Percentiles rank a stretch among this genome's conserved stretches.
These are phyloP conservation scores for Ceratobasidium sp. DNA, from an alignment of 1,284 basidiomycete genomes.

Conservation along the genomic window DNA sequence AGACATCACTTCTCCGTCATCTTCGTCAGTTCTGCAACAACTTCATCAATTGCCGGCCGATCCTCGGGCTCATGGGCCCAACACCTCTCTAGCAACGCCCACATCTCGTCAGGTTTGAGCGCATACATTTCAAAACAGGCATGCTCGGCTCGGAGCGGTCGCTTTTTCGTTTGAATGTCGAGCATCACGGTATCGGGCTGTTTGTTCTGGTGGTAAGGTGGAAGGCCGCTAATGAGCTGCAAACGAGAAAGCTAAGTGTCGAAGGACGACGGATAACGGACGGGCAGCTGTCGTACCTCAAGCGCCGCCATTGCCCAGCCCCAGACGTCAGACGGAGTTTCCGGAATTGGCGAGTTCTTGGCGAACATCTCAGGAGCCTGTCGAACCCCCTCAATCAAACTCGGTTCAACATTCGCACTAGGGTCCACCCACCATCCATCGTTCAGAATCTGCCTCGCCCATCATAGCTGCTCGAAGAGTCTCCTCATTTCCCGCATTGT, in stretches of 20 bases:
- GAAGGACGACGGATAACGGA: no score
- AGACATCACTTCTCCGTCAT: no score
- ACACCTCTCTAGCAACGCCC: conserved; percentile 32
- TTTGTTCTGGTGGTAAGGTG: conserved; percentile 7
- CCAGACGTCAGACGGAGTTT: conserved; percentile 35
- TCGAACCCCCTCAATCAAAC: neutral
- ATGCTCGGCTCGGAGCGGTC: conserved; percentile 2
- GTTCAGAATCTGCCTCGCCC: conserved; percentile 39
- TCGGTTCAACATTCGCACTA: no score
- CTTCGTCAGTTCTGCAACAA: neutral
- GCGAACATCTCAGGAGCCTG: conserved; percentile 38
- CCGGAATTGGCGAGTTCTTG: neutral
- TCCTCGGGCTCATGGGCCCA: conserved; percentile 12
- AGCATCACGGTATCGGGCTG: conserved; percentile 17
- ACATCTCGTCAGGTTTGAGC: conserved; percentile 25
- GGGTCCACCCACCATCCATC: conserved; percentile 22
- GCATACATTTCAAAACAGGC: conserved; percentile 28
- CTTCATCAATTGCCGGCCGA: conserved; percentile 32
- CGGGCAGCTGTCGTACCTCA: neutral
- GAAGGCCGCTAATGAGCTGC: conserved; percentile 10
- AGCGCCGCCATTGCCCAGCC: conserved; percentile 41
- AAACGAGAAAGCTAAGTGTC: neutral
- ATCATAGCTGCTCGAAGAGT: conserved; percentile 26
- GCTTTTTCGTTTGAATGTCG: neutral
- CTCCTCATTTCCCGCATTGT: neutral